Base-by-base conservation (phyloP, 768 basidiomycete genomes). In the Coprinopsis sp. region DNA sequence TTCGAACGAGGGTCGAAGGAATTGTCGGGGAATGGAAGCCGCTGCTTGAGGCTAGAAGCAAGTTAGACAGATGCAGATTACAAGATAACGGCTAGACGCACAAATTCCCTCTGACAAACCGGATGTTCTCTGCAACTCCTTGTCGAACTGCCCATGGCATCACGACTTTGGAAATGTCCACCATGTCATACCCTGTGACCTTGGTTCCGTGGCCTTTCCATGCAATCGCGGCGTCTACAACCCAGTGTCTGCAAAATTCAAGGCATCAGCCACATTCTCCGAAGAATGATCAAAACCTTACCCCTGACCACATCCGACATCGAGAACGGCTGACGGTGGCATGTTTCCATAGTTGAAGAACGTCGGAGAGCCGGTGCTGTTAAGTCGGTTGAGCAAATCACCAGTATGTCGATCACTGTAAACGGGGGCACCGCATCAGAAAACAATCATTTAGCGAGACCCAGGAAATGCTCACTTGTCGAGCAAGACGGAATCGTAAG, bases 221-320 rank as follows among this genome's bases (percentile, higher is more conserved):
- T 21, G 64, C 63, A 29, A 63, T 67, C 6, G 82, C 81, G 3
- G 87, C 81, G 30, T 82, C 72, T 0, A 77, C 51, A 6, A 82
- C 73, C 87, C 87, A 90, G 33, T 73, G 60, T 0, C 64, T 64
- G 33, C 12, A 51, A 19, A 16, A 33, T 30, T 16, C 19, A 21
- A 33, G 33, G 43, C 16, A 31, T 24, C 39, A 18, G 36, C 22
- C n/a, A 18, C 7, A 46, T 24, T 3, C 2, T 28, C 5, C 13
- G 16, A 12, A 18, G 22, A 22, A 44, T 12, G 47, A 18, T 22
- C 3, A 31, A 16, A 36, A 48, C 24, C 58, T 46, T 44, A 65
- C 64, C 86, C 85, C 50, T 77, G 55, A 5, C 88, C 87, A 58
- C 86, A 88, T 1, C 87, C 87, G 6, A 90, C 63, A 54, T 89